These are phyloP conservation scores for Metroxylon sagu DNA, from an alignment of 176 grass and related monocot species.

Conservation along the genomic window DNA sequence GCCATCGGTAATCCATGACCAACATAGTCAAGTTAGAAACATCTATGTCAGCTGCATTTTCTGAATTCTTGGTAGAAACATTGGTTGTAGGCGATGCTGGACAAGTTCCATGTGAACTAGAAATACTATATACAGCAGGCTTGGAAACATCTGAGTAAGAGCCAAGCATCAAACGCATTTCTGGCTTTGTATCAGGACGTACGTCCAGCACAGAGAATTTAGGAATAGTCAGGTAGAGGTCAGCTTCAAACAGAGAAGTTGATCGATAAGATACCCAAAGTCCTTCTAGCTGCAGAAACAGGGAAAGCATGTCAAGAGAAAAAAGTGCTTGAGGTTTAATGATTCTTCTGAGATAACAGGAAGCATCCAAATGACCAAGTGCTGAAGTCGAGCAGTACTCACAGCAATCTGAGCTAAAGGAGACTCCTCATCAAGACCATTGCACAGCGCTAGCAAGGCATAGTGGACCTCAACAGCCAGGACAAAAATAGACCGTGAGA, in stretches of 20 bases:
- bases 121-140: constrained; percentile 11
- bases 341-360: too few relatives aligned
- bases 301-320: too few relatives aligned
- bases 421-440: constrained; percentile 74
- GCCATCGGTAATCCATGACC: constrained; percentile 94
- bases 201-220: constrained; percentile 86
- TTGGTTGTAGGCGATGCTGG: background rate
- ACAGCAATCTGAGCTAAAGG: constrained; percentile 76
- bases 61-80: constrained; percentile 10
- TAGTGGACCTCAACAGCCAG: constrained; percentile 70
- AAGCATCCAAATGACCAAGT: too few relatives aligned
- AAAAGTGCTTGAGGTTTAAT: too few relatives aligned
- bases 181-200: constrained; percentile 77
- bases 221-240: constrained; percentile 77
- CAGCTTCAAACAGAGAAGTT: constrained; percentile 80
- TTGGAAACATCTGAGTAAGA: constrained; percentile 59
- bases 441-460: constrained; percentile 69
- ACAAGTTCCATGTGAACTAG: background rate
- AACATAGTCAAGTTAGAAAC: constrained; percentile 88
- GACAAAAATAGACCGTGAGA: constrained; percentile 61
- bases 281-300: constrained; percentile 66
- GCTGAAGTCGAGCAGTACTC: constrained; percentile 24
- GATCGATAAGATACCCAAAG: constrained; percentile 96
- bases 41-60: constrained; percentile 32
- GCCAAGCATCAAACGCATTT: constrained; percentile 95